Evolutionary conservation across 192 early-diverging fungal species (phyloP), one percentile per base, ranked within the genome.

Genomic region (Entomortierella beljakovae): DNA sequence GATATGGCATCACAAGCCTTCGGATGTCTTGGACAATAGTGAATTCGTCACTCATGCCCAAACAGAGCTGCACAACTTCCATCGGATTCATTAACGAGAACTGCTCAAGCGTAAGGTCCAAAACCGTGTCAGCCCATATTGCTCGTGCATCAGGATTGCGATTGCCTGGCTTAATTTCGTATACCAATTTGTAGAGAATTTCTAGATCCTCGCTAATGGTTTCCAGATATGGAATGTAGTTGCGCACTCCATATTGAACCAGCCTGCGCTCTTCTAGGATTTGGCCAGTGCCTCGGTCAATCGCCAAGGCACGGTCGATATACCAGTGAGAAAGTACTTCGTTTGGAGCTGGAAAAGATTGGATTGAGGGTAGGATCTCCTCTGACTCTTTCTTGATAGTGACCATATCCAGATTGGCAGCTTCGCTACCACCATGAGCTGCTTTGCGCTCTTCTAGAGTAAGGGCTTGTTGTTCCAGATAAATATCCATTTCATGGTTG

Each of bases 251-350:
- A 51, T 85, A 70, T 29, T 75, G 85, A 28, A 90, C 68, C 26
- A 92, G 60, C 32, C 79, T 81, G 3, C 90, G 77, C 3, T 89
- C 90, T 33, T 88, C 75, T 29, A 84, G 82, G 18, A 83, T 70
- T 50, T 85, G 81, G 18, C 90, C 91, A 4, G 86, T 71, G 20
- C 68, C 57, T 13, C 51, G 68, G 52, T 92, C 91, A 33, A 90
- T 88, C 9, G 80, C 81, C 6, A 77, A 77, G 13, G 88, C 85
- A 13, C 91, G 83, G 18, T 83, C 60, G 31, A 70, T 75, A 68
- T 91, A 92, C 90, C 90, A 92, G 6, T 88, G 46, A 13, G 88
- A 81, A 34, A 91, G 81, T 6, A 57, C 50, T 10, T 77, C 61
- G 9, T 70, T 57, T 10, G 77, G 32, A 0, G 89, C 83, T 3